phyloP scores from a whole-genome alignment of 129 eudicot genomes.

The Flaveria sonorensis region DNA sequence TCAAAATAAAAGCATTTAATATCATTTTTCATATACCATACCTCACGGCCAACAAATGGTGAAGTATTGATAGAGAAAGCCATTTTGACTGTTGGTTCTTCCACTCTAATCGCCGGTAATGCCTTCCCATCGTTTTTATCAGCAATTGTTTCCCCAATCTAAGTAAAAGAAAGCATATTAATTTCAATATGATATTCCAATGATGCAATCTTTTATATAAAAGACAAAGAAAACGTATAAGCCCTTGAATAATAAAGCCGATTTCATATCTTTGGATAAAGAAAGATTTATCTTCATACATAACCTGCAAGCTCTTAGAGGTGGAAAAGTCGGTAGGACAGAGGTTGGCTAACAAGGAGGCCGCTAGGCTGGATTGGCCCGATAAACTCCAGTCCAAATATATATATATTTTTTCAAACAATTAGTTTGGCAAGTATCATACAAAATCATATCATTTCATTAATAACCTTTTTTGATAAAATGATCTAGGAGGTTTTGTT shows the following conservation, averaged over 20 bases:
- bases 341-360: neutral
- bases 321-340: neutral
- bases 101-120: slow-evolving; percentile 85
- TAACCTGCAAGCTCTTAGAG: neutral
- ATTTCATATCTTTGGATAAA: neutral
- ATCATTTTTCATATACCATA: slow-evolving; percentile 22
- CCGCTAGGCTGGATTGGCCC: too few species aligned
- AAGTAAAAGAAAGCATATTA: slow-evolving; percentile 18
- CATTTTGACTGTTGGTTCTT: slow-evolving; percentile 98
- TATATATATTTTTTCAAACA: neutral
- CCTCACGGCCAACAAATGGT: slow-evolving; percentile 99
- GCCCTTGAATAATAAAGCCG: neutral
- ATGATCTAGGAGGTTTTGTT: neutral
- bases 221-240: neutral
- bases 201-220: slow-evolving; percentile 1
- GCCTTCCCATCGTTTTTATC: slow-evolving; percentile 76
- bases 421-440: neutral
- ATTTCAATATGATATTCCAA: neutral
- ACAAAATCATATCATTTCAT: neutral
- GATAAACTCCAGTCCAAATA: neutral
- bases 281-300: neutral
- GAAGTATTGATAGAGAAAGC: slow-evolving; percentile 94
- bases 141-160: slow-evolving; percentile 99
- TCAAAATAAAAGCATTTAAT: neutral
- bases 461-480: neutral